Percentiles rank a stretch among this genome's conserved stretches.
phyloP scores from a whole-genome alignment of 495 filamentous ascomycete species.

The Penicillium samsonianum region DNA sequence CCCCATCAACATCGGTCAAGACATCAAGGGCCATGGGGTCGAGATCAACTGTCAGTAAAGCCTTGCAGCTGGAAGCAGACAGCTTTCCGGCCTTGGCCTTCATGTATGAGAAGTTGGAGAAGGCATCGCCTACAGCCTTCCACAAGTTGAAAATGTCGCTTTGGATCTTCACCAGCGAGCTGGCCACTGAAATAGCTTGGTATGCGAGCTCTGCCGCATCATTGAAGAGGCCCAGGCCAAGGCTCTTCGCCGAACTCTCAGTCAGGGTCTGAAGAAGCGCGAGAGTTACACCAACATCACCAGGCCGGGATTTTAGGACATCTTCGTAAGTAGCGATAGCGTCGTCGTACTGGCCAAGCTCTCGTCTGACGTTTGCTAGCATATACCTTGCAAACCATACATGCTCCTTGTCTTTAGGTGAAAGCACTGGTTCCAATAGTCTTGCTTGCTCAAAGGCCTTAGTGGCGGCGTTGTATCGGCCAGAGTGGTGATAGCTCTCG shows the following conservation, averaged over 20 bases:
- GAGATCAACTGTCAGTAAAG: slow-evolving; percentile 56
- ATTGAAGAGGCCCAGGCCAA: slow-evolving; percentile 83
- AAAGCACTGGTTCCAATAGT: slow-evolving; percentile 54
- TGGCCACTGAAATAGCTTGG: slow-evolving; percentile 58
- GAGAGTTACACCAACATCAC: slow-evolving; percentile 83
- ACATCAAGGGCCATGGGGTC: slow-evolving; percentile 58
- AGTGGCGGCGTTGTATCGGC: slow-evolving; percentile 86
- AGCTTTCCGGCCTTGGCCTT: slow-evolving; percentile 62
- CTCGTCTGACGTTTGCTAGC: slow-evolving; percentile 91
- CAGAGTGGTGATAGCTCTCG: slow-evolving; percentile 93
- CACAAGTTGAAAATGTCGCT: slow-evolving; percentile 87
- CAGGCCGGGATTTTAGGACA: slow-evolving; percentile 63
- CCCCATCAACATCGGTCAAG: slow-evolving; percentile 69
- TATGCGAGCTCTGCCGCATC: slow-evolving; percentile 68
- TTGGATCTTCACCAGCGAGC: slow-evolving; percentile 49
- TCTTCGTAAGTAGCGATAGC: slow-evolving; percentile 73
- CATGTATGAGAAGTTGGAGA: slow-evolving; percentile 75
- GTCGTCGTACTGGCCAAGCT: slow-evolving; percentile 84
- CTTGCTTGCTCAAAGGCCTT: slow-evolving; percentile 86
- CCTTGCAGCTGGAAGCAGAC: slow-evolving; percentile 53
- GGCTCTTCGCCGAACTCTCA: slow-evolving; percentile 72
- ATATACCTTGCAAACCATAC: slow-evolving; percentile 96
- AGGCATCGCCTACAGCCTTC: slow-evolving; percentile 92
- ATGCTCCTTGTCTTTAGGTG: slow-evolving; percentile 53
- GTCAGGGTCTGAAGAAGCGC: slow-evolving; percentile 83